These are phyloP conservation scores for Cutaneotrichosporon cavernicola DNA, from an alignment of 1,284 basidiomycete genomes.

Conservation along the genomic window DNA sequence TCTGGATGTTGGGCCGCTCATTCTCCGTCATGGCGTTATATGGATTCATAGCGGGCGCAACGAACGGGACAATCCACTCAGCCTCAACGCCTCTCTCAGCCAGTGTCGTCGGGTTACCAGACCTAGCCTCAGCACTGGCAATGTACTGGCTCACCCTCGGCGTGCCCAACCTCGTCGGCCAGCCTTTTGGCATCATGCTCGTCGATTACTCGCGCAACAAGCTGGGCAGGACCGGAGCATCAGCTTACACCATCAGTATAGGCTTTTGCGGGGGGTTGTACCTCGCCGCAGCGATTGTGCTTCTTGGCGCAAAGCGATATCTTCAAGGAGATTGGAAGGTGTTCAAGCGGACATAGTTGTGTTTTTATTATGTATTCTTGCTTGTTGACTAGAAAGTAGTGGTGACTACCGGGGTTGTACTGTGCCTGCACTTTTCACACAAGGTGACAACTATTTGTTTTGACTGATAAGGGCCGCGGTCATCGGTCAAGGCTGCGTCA, in stretches of 20 bases:
- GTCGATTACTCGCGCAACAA: constrained; percentile 45
- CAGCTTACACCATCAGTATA: constrained; percentile 51
- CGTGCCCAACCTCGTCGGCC: constrained; percentile 47
- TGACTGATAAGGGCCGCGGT: too few species aligned
- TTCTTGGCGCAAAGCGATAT: constrained; percentile 49
- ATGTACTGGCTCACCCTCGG: constrained; percentile 53
- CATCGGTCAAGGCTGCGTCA: too few species aligned
- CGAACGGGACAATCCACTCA: constrained; percentile 53
- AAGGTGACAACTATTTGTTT: too few species aligned
- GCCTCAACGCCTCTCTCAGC: constrained; percentile 47
- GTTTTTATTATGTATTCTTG: too few species aligned
- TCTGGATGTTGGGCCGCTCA: constrained; percentile 53
- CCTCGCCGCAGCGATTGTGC: constrained; percentile 36
- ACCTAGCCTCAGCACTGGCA: constrained; percentile 50
- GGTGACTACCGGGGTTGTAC: too few species aligned
- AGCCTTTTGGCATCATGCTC: constrained; percentile 53
- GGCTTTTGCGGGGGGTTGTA: constrained; percentile 52
- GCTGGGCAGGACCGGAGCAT: constrained; percentile 43
- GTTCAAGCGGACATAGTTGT: constrained; percentile 16
- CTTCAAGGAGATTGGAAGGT: constrained; percentile 41
- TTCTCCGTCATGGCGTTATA: constrained; percentile 53
- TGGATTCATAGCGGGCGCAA: constrained; percentile 52
- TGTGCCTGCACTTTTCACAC: too few species aligned
- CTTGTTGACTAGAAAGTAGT: not conserved
- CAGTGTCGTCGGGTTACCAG: constrained; percentile 51